Conservation (phyloP, 495 filamentous ascomycete genomes). For the Aspergillus conjunctus region DNA sequence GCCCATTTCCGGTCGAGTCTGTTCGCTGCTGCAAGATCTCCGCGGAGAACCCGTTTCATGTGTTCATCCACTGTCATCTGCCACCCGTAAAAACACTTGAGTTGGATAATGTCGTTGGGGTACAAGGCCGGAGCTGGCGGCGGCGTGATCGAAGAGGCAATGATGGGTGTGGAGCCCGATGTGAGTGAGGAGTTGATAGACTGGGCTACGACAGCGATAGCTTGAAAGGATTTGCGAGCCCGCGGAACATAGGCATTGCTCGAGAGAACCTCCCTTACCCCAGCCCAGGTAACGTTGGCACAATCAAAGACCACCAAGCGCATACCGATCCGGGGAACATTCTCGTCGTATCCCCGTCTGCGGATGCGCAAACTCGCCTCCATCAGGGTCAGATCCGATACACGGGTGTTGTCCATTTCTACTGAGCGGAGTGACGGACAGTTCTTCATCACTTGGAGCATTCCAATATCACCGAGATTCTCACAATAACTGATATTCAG, state of each 20-base stretch:
- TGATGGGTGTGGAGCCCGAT: conserved; percentile 31
- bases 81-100: conserved; percentile 95
- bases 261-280: conserved; percentile 80
- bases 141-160: conserved; percentile 39
- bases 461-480: conserved; percentile 76
- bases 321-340: conserved; percentile 63
- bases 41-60: conserved; percentile 75
- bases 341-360: conserved; percentile 58
- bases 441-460: conserved; percentile 77
- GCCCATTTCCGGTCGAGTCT: conserved; percentile 89
- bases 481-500: conserved; percentile 91
- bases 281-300: conserved; percentile 87
- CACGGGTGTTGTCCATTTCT: conserved; percentile 92
- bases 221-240: conserved; percentile 31
- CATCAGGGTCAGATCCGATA: conserved; percentile 82
- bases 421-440: conserved; percentile 69
- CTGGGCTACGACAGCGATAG: conserved; percentile 34
- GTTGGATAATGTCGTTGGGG: conserved; percentile 72
- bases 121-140: conserved; percentile 44
- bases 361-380: conserved; percentile 81
- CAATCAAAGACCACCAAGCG: conserved; percentile 90
- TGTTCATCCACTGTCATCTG: conserved; percentile 95
- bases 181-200: conserved; percentile 33
- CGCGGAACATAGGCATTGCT: conserved; percentile 72
- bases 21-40: conserved; percentile 68